Base-by-base conservation (phyloP, 1,284 basidiomycete species). In the Malassezia cuniculi region DNA sequence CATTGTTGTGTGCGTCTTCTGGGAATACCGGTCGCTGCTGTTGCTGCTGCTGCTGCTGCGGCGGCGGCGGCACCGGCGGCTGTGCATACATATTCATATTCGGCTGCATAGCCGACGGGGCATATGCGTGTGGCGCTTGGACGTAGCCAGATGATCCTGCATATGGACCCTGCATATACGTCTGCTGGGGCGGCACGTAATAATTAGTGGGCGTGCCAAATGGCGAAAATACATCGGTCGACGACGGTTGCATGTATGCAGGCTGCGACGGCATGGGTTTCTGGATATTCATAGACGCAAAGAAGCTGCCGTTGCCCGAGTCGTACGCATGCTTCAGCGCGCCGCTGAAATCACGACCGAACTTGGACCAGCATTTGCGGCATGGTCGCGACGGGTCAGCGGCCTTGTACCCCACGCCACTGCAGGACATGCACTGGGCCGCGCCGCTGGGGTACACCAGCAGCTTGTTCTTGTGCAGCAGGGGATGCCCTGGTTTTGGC, bases 371-470 rank as follows among this genome's bases (percentile, higher is more conserved):
- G 22, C 47, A 48, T 3, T 31, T 27, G 6, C 15, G 10, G 27
- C 47, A 48, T 5, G 34, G 35, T 19, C 27, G 32, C 16, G 30
- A 21, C 1, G 41, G 29, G 19, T 44, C 31, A 6, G 21, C 25
- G 4, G 28, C 18, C 16, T 40, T 40, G 38, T 44, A 48, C 10
- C 47, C 47, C 11, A 37, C 44, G 14, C 41, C 36, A n/a, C 31
- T 19, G 24, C 47, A 48, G 25, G 32, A 30, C 21, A 36, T 16
- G 24, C 47, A 48, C 6, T 31, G n/a, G 5, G 34, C 15, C 29
- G 21, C 18, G 25, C 16, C 21, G 10, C 12, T 18, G 3, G 47
- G 47, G 24, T 43, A 48, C 5, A 48, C 40, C 5, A 48, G 33
- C 1, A 48, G 25, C 21, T 37, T 33, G 18, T 28, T 34, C 10